Evolutionary conservation across 257 asterid species (phyloP), one percentile per base, ranked within the genome.

Genomic region (Petunia axillaris): DNA sequence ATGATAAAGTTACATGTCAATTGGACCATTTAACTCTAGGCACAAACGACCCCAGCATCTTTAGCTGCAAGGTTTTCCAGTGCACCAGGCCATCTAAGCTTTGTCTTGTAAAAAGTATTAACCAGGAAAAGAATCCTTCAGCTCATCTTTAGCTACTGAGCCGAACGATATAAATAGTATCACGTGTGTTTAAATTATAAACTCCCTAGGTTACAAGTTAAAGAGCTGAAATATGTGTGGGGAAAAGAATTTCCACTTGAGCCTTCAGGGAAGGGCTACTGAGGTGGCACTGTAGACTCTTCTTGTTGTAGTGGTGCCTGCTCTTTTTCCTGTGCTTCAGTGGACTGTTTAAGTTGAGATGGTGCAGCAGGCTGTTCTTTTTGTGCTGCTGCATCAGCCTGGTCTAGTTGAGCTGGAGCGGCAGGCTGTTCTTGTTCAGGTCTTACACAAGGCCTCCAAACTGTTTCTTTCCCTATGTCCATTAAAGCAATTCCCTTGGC

Each of bases 401-500:
- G 74, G 14, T 10, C 55, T 46, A 44, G 81, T 40, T 81, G 81
- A 75, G 82, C 57, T n/a, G 87, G 63, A 1, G 8, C 53, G 4
- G 76, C 75, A 15, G 79, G 81, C 81, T 84, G 82, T 50, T 87
- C 92, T 80, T 83, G 86, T 14, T 55, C 80, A 2, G 79, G 63
- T 2, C 88, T 89, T 76, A 88, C 89, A 78, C 95, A 93, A 25
- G 99, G 99, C 86, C 97, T 89, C 99, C 99, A 95, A 3, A 86
- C 81, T 4, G 96, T 92, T 83, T 89, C 98, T 58, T 86, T 89
- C 13, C 97, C 99, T 2, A 90, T 75, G 79, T 93, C 99, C 97
- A 91, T 91, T 81, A 93, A 76, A 2, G 94, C 91, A 52, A 93
- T 92, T 60, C 99, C 99, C 80, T 84, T 90, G 8, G 84, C 87